phyloP scores from a whole-genome alignment of 2,329 filamentous ascomycete genomes.

The Fusarium avenaceum region DNA sequence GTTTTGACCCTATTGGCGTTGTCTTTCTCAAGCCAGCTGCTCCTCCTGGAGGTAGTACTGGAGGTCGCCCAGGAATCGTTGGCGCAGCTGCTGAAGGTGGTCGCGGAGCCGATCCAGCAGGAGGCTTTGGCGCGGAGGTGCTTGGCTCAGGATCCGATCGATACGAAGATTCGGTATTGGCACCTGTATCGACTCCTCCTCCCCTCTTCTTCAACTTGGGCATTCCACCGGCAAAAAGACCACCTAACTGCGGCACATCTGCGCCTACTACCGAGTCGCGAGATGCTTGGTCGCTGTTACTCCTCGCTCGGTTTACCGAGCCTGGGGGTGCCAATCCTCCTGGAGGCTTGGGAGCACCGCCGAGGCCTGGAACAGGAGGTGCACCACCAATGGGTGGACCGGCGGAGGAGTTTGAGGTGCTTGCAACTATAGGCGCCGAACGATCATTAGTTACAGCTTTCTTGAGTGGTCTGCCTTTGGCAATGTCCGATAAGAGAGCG shows the following conservation, averaged over 20 bases:
- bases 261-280: constrained; percentile 59
- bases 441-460: constrained; percentile 94
- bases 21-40: constrained; percentile 69
- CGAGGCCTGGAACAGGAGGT: constrained; percentile 80
- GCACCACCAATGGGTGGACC: constrained; percentile 78
- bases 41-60: constrained; percentile 53
- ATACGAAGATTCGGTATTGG: constrained; percentile 74
- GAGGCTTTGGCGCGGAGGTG: constrained; percentile 64
- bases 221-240: constrained; percentile 93
- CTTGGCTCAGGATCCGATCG: constrained; percentile 75
- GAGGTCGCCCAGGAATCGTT: constrained; percentile 43
- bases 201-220: constrained; percentile 91
- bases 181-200: constrained; percentile 81
- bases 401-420: constrained; percentile 54
- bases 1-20: constrained; percentile 62
- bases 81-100: constrained; percentile 59
- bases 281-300: constrained; percentile 82
- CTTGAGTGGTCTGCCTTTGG: constrained; percentile 82
- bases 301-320: constrained; percentile 78
- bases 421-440: constrained; percentile 78
- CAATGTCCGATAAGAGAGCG: constrained; percentile 88
- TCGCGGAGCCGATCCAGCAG: constrained; percentile 69
- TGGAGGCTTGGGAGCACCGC: constrained; percentile 63
- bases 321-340: constrained; percentile 79
- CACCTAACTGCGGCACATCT: constrained; percentile 83